Base-by-base conservation (phyloP, 164 flowering plant genomes). In the Liquidambar formosana region DNA sequence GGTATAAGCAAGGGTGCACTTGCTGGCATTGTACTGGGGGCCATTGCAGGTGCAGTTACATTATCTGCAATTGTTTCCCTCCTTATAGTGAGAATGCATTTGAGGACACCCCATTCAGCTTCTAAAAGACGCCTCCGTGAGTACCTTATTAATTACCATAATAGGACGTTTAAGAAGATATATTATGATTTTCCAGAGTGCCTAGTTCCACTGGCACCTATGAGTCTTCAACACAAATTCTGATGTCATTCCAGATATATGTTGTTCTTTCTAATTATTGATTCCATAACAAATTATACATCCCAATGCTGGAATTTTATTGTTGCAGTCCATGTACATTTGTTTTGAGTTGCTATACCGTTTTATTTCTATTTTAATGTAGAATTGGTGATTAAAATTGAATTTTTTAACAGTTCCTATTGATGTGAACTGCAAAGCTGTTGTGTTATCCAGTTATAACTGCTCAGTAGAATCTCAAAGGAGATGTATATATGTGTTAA, bases 1-100 rank as follows among this genome's bases (percentile, higher is more conserved):
- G 84, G 86, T 53, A 13, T 90, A 70, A 81, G 90, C 82, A 92
- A 75, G 57, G 92, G 86, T 21, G 89, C 83, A 49, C 11, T 85
- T 26, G 88, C 69, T 68, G 94, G 91, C 60, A 83, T 85, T 27
- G 49, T 84, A 52, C 33, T 90, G 13, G 97, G 89, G 41, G 69
- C 88, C 4, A 69, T 88, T 72, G 90, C 83, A 3, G 79, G 65
- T 75, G 79, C 86, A 51, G 82, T 80, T 46, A 70, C 79, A 27
- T 27, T 88, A 62, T 80, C 94, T 48, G 84, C 85, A 23, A 26
- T 86, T 73, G 80, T 86, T 61, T 64, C 85, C 33, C 66, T 92
- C 58, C 52, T 87, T 64, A 78, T 86, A 23, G 26, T 83, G 66
- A 86, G 82, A 75, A 38, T 51, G 19, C 76, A 65, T 64, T 25